These are phyloP conservation scores for Calonectria crousiana DNA, from an alignment of 2,329 filamentous ascomycete genomes.

Conservation along the genomic window DNA sequence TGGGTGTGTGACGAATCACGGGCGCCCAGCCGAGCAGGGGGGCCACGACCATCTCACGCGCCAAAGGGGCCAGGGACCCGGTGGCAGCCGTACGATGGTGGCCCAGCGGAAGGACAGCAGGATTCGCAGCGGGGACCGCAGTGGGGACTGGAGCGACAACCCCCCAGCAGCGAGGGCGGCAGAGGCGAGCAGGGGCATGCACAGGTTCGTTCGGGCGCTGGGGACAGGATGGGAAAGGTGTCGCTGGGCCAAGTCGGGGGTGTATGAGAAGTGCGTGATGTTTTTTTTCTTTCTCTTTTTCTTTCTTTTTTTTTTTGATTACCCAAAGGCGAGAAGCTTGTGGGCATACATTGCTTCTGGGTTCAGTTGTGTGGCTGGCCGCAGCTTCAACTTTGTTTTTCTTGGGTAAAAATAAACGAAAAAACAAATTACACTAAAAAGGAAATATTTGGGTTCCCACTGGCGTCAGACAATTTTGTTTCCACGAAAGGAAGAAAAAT, in stretches of 20 bases:
- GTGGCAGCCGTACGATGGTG: conserved; percentile 36
- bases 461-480: neutral
- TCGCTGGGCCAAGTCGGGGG: conserved; percentile 19
- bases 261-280: conserved; percentile 18
- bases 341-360: neutral
- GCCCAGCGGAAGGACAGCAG: conserved; percentile 11
- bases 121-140: neutral
- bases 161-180: conserved; percentile 31
- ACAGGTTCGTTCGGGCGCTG: conserved; percentile 34
- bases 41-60: conserved; percentile 27
- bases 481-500: neutral
- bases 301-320: neutral
- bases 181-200: conserved; percentile 27
- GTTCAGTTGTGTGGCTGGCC: neutral
- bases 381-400: neutral
- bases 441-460: neutral
- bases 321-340: neutral
- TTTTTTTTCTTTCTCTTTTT: conserved; percentile 2
- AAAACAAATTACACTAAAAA: neutral
- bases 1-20: conserved; percentile 38
- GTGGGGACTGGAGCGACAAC: conserved; percentile 5
- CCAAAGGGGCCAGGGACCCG: conserved; percentile 26
- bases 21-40: conserved; percentile 24
- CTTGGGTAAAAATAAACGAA: neutral
- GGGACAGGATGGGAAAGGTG: conserved; percentile 42